Evolutionary conservation across 2,329 filamentous ascomycete species (phyloP).

Genomic region (Fusarium albosuccineum): DNA sequence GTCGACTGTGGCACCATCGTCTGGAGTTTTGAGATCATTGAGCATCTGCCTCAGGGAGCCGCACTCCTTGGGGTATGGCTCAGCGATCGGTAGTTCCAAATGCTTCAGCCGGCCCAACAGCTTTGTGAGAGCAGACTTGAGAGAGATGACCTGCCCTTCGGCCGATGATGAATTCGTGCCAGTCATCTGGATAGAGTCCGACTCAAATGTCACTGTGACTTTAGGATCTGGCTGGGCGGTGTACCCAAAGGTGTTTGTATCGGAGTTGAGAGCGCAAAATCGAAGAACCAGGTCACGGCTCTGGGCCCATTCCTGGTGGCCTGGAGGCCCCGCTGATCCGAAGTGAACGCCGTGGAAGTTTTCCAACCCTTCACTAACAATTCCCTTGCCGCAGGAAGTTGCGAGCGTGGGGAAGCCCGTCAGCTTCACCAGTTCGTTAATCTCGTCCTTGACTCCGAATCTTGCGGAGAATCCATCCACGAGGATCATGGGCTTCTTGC

Average conservation of each 20-base stretch:
- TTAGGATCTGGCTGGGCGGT: neutral
- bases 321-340: neutral
- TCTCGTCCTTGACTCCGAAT: conserved; percentile 55
- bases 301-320: neutral
- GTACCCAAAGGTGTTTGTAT: neutral
- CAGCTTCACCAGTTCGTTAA: conserved; percentile 57
- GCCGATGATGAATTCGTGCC: neutral
- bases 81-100: neutral
- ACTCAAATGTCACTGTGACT: neutral
- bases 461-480: conserved; percentile 63
- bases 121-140: neutral
- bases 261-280: conserved; percentile 9
- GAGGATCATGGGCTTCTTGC: conserved; percentile 64
- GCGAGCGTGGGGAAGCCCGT: conserved; percentile 63
- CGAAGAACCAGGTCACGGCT: conserved; percentile 10
- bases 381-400: conserved; percentile 62
- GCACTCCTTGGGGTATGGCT: neutral
- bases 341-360: conserved; percentile 61
- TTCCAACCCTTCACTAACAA: conserved; percentile 60
- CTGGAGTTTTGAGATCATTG: neutral
- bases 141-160: neutral
- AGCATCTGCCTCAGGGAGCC: neutral
- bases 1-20: neutral
- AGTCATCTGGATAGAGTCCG: neutral
- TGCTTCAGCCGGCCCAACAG: neutral